phyloP scores from a whole-genome alignment of 495 filamentous ascomycete species.

The Massariosphaeria phaeospora region DNA sequence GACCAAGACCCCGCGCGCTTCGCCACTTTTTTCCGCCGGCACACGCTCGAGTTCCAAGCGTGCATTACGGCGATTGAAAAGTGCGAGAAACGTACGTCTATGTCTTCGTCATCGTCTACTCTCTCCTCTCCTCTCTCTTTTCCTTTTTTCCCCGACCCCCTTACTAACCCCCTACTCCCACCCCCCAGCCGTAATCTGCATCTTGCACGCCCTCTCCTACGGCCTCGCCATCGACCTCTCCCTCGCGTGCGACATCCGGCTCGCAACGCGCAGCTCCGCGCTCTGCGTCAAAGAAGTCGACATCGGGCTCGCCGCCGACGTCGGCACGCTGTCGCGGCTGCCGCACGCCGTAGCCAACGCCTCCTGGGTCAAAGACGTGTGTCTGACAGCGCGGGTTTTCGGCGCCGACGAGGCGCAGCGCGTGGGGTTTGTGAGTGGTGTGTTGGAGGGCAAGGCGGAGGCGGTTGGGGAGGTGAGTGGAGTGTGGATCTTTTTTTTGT shows the following conservation, averaged over 20 bases:
- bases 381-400: conserved; percentile 71
- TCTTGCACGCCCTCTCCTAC: conserved; percentile 73
- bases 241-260: conserved; percentile 71
- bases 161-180: background rate
- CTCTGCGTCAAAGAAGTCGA: conserved; percentile 93
- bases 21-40: conserved; percentile 58
- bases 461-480: conserved; percentile 13
- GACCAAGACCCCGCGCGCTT: conserved; percentile 35
- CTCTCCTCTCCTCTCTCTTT: background rate
- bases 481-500: background rate
- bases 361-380: conserved; percentile 91
- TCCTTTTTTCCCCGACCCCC: background rate
- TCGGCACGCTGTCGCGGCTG: conserved; percentile 79
- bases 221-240: conserved; percentile 84
- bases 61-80: conserved; percentile 70
- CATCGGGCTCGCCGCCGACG: conserved; percentile 89
- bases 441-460: conserved; percentile 46
- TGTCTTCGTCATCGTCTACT: conserved; percentile 39
- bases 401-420: conserved; percentile 69
- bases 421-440: conserved; percentile 82
- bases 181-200: conserved; percentile 64
- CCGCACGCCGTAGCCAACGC: conserved; percentile 74
- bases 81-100: conserved; percentile 67
- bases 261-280: conserved; percentile 57
- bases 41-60: conserved; percentile 72